phyloP scores from a whole-genome alignment of 192 early-diverging fungal species.

The Coemansia sp. region DNA sequence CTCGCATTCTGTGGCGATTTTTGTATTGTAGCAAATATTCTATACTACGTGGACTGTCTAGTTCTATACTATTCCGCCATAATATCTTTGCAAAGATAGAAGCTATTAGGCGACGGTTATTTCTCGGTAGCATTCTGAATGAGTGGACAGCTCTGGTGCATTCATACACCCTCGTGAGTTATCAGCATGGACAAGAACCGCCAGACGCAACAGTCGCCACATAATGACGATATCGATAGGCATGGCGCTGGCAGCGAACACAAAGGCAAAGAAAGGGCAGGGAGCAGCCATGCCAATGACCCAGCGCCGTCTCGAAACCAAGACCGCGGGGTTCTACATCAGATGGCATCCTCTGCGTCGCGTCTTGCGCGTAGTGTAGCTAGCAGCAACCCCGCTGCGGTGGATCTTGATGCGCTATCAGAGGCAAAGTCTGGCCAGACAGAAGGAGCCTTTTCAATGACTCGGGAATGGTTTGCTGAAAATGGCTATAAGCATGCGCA shows the following conservation, averaged over 20 bases:
- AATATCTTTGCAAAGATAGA: not conserved
- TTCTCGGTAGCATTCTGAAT: not conserved
- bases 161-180: not conserved
- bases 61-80: no score
- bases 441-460: conserved; percentile 8
- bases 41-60: no score
- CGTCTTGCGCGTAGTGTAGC: conserved; percentile 27
- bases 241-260: not conserved
- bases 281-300: not conserved
- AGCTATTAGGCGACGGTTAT: not conserved
- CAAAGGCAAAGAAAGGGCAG: not conserved
- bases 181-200: not conserved
- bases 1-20: not conserved
- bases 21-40: not conserved
- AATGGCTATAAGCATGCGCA: conserved; percentile 16
- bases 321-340: not conserved
- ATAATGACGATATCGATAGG: not conserved
- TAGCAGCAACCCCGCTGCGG: conserved; percentile 7
- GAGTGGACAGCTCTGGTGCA: not conserved
- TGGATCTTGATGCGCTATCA: conserved; percentile 17
- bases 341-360: conserved; percentile 24
- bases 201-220: not conserved
- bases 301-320: not conserved
- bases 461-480: conserved; percentile 30
- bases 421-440: conserved; percentile 27